A percentile compares a stretch with the other conserved stretches of the same genome.
phyloP scores from a whole-genome alignment of 768 basidiomycete species.

The Panaeolus papilionaceus region DNA sequence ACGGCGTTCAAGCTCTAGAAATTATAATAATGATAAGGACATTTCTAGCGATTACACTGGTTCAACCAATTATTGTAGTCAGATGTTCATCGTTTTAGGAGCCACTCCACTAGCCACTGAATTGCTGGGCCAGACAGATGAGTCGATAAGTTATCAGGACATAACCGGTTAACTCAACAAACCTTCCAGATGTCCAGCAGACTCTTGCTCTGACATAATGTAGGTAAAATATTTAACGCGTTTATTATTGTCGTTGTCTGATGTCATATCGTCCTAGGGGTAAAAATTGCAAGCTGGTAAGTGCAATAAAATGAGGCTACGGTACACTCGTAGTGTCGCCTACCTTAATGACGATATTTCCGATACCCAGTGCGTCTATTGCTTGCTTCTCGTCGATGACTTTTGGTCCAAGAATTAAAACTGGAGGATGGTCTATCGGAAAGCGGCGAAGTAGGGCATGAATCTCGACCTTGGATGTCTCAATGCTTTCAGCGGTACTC shows the following conservation, averaged over 20 bases:
- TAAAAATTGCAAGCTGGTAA: neutral
- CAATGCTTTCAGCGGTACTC: neutral
- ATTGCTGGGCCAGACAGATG: neutral
- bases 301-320: neutral
- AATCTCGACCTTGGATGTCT: neutral
- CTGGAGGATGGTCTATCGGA: neutral
- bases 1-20: too few relatives aligned
- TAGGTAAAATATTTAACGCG: neutral
- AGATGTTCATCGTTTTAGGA: neutral
- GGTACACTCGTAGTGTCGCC: neutral
- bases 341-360: neutral
- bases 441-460: neutral
- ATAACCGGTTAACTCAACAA: neutral
- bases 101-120: neutral
- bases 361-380: neutral
- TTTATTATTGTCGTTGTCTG: neutral
- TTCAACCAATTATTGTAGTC: too few relatives aligned
- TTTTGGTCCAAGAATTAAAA: neutral
- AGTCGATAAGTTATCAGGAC: too few relatives aligned
- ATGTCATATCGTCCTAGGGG: neutral
- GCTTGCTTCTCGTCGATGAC: neutral
- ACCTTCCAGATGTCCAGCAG: neutral
- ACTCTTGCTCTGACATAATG: slow-evolving; percentile 1
- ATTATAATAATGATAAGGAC: too few relatives aligned
- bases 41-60: too few relatives aligned